phyloP scores from a whole-genome alignment of 2,329 filamentous ascomycete genomes.

The Leptographium radiaticola region DNA sequence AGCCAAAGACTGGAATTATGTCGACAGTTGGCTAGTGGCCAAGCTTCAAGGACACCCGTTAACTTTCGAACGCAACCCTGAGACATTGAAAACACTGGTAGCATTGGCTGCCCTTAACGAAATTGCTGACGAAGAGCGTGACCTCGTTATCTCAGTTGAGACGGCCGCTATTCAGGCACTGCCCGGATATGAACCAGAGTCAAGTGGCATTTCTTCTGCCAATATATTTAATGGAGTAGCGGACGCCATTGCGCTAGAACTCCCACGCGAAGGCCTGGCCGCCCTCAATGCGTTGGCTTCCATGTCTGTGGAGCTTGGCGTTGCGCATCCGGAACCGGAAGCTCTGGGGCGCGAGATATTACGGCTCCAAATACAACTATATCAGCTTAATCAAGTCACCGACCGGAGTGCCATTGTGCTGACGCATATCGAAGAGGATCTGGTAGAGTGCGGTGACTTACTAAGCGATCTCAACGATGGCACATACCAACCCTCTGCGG shows the following conservation, averaged over 20 bases:
- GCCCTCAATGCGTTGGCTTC: slow-evolving; percentile 46
- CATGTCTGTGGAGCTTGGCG: slow-evolving; percentile 35
- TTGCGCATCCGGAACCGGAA: slow-evolving; percentile 33
- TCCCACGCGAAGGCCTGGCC: slow-evolving; percentile 39
- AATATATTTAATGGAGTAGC: slow-evolving; percentile 30
- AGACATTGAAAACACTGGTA: slow-evolving; percentile 65
- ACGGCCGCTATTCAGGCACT: slow-evolving; percentile 44
- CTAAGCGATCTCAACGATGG: slow-evolving; percentile 29
- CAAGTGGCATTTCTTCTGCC: neutral
- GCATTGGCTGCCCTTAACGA: slow-evolving; percentile 67
- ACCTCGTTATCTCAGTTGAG: slow-evolving; percentile 44
- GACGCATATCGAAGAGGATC: slow-evolving; percentile 39
- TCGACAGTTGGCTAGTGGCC: slow-evolving; percentile 69
- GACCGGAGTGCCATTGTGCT: slow-evolving; percentile 44
- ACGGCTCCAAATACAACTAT: slow-evolving; percentile 39
- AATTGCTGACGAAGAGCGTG: slow-evolving; percentile 56
- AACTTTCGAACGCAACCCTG: slow-evolving; percentile 67
- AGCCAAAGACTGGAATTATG: slow-evolving; percentile 81
- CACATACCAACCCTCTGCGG: slow-evolving; percentile 38
- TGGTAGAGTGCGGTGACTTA: slow-evolving; percentile 24
- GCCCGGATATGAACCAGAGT: too few relatives aligned
- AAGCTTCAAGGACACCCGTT: slow-evolving; percentile 53
- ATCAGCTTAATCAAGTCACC: slow-evolving; percentile 41
- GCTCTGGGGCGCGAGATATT: slow-evolving; percentile 39
- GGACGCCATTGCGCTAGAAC: slow-evolving; percentile 36